These are phyloP conservation scores for Rosellinia necatrix DNA, from an alignment of 2,329 filamentous ascomycete species.

Conservation along the genomic window DNA sequence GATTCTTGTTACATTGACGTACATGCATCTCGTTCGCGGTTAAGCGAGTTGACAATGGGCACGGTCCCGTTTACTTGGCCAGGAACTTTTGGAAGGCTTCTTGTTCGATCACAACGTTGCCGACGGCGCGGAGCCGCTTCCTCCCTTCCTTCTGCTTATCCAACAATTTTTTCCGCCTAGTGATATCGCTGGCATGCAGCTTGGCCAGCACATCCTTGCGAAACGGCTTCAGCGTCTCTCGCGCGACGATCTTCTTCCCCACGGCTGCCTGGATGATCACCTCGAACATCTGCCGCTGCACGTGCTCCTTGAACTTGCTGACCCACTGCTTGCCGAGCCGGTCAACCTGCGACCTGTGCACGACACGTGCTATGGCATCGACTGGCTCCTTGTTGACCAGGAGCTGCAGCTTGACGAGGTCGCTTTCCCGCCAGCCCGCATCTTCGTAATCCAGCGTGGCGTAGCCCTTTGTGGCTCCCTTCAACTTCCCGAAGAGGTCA, in stretches of 20 bases:
- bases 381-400: conserved; percentile 93
- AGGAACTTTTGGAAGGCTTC: conserved; percentile 94
- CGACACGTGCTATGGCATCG: conserved; percentile 89
- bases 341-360: conserved; percentile 81
- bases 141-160: conserved; percentile 97
- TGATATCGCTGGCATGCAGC: conserved; percentile 87
- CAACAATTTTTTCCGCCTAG: conserved; percentile 79
- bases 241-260: conserved; percentile 80
- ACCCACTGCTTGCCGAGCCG: conserved; percentile 87
- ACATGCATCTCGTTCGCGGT: not conserved
- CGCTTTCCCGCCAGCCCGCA: conserved; percentile 79
- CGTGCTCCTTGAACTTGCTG: conserved; percentile 93
- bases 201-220: conserved; percentile 94
- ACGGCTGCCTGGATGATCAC: conserved; percentile 91
- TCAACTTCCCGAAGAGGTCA: conserved; percentile 96
- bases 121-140: conserved; percentile 81
- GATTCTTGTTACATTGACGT: conserved; percentile 13
- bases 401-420: conserved; percentile 86
- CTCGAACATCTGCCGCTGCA: conserved; percentile 96
- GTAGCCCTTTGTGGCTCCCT: conserved; percentile 92
- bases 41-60: not conserved
- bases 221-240: conserved; percentile 96
- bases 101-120: conserved; percentile 95
- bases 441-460: conserved; percentile 97
- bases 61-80: conserved; percentile 62